A percentile compares a stretch with the other conserved stretches of the same genome.
Evolutionary conservation across 257 asterid species (phyloP).

Genomic region (Pogostemon cablin): DNA sequence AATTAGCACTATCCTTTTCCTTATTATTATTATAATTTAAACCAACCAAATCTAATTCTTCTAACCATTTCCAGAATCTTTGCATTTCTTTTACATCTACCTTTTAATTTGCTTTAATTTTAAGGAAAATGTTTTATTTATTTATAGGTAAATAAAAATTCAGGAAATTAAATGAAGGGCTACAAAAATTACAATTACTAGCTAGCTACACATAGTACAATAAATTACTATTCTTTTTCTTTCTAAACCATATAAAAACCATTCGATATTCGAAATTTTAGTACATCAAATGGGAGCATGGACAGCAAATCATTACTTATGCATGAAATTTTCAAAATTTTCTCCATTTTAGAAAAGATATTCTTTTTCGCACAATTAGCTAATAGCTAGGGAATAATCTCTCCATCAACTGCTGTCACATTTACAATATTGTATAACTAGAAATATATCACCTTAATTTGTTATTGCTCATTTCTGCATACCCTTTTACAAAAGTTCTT

Average conservation of each 20-base stretch:
- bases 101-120: conserved; percentile 8
- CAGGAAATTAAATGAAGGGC: background rate
- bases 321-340: background rate
- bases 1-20: conserved; percentile 28
- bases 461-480: background rate
- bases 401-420: conserved; percentile 13
- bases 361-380: conserved; percentile 15
- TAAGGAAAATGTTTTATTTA: background rate
- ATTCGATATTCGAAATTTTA: background rate
- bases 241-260: too few species aligned
- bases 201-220: too few species aligned
- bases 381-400: conserved; percentile 33
- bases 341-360: background rate
- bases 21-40: conserved; percentile 6
- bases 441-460: background rate
- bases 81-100: conserved; percentile 24
- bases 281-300: conserved; percentile 22
- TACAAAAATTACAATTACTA: background rate
- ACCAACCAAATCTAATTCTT: conserved; percentile 32
- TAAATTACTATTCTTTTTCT: too few species aligned
- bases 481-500: background rate
- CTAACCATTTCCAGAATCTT: conserved; percentile 30
- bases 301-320: conserved; percentile 38
- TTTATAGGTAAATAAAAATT: background rate
- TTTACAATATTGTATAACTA: conserved; percentile 8